Evolutionary conservation across 164 flowering plant genomes (phyloP), one percentile per base, ranked within the genome.

Genomic region (Umbellularia californica): DNA sequence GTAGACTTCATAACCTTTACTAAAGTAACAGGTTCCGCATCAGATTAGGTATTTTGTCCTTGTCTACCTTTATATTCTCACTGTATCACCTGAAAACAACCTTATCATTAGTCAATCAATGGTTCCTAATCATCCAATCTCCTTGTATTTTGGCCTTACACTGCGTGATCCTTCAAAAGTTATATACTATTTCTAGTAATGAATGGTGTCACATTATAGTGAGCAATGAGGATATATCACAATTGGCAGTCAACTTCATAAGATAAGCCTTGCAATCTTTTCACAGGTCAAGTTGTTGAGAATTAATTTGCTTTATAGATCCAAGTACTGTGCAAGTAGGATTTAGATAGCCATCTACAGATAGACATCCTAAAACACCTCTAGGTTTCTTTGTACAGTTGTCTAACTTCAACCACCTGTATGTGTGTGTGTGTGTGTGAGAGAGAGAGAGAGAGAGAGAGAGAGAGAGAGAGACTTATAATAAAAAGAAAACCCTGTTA

Each of bases 91-190:
- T 2, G 73, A 75, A 70, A 75, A 75, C 28, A 47, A 63, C 77
- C 60, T 58, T 75, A 30, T 69, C 35, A 35, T 69, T 62, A 47
- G 68, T 69, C 69, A 69, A 47, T 68, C 47, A 58, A 33, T 72
- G 68, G n/a, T 30, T 30, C 62, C 69, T 22, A 63, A 72, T 65
- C 24, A 50, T 24, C 11, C 35, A 58, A 41, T 41, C 65, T 30
- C 10, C 65, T 58, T 58, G n/a, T 52, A 19, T 27, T 14, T 58
- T 30, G 6, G 65, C 9, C 64, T 30, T 35, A 62, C 30, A 27
- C 13, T 60, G 67, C n/a, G 24, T 62, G 47, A 51, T 23, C 24
- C 9, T 23, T 28, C 11, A 28, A 58, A 58, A 58, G 60, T 55
- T 3, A 20, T 3, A 55, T 17, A 3, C n/a, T 41, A 1, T 41